Base-by-base conservation (phyloP, 2,329 filamentous ascomycete genomes). In the Penicillium paneum region DNA sequence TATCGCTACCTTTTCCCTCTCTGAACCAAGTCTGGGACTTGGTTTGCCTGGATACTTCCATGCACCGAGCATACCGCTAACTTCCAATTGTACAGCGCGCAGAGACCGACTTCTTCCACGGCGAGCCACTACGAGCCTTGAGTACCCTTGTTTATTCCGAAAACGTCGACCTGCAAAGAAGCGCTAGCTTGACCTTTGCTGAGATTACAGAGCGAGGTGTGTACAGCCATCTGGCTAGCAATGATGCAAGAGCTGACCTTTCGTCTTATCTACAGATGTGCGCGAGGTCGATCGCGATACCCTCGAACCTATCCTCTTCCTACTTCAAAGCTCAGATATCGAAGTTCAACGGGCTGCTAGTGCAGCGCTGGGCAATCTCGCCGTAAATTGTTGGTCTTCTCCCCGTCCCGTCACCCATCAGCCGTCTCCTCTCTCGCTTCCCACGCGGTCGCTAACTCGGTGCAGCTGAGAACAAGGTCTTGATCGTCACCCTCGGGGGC, bases 111-210 rank as follows among this genome's bases (percentile, higher is more conserved):
- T 99, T 99, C 84, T 99, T 99, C 77, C 88, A 90, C 35, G 94
- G 94, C 75, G 92, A 97, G 70, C 94, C 94, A 42, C 85, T 99
- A 54, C 89, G 89, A 75, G 93, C 94, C 42, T 79, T 99, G 54
- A 97, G 91, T 76, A 99, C 93, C 12, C 83, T 99, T 26, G 94
- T 99, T 54, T 99, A 96, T 74, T 99, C 94, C 54, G 92, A 97
- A 75, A 99, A 99, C 78, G 92, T 99, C 72, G 94, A 99, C 73
- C 82, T 99, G 49, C 94, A 99, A 78, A 85, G 94, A 63, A 97
- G 94, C 77, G 94, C 94, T 49, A 97, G 93, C 74, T 83, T 99
- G 74, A 99, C 94, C 2, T 99, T 99, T 81, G 94, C 94, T 57
- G 94, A 99, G 74, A 99, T 99, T 64, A 99, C 94, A 36, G 94